Evolutionary conservation across 306 rosid genomes (phyloP), one percentile per base, ranked within the genome.

Genomic region (Dicorynia guianensis): DNA sequence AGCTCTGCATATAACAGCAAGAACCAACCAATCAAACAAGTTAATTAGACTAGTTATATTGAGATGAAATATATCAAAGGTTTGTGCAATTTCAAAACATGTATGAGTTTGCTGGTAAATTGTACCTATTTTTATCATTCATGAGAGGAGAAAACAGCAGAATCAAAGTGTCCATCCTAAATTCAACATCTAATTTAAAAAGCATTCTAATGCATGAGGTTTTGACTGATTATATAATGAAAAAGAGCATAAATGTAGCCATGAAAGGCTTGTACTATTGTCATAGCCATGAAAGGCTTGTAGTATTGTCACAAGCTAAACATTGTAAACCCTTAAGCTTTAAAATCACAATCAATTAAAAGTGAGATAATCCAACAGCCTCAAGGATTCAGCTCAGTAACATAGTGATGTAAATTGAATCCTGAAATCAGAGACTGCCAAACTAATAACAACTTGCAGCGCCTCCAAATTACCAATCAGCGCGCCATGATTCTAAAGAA

Each of bases 261-360:
- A 14, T 15, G 44, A 63, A 69, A 30, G 43, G 43, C 8, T 19
- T 43, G 18, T 19, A 50, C 19, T 13, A 25, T 43, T 15, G 52
- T 49, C 47, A 11, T 43, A 66, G 7, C n/a, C n/a, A n/a, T n/a
- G 67, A 25, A 8, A 13, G 20, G 17, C 7, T 60, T 39, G 4
- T 14, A 44, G 55, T 17, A 54, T 60, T 12, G 63, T 44, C 43
- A 71, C 73, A 78, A 63, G 17, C 71, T 13, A 63, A 63, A 62
- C 40, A 25, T 73, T 7, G 15, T 39, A 65, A 69, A 59, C 82
- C 48, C 11, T 47, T 25, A n/a, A 60, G 59, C 65, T 73, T 9
- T 11, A 59, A 76, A 39, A 59, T 49, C 34, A 50, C 18, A 14
- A 44, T 67, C 61, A 33, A 67, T 25, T 7, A 65, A 6, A 7